Evolutionary conservation across 2,329 filamentous ascomycete genomes (phyloP).

Genomic region (Aspergillus calidoustus): DNA sequence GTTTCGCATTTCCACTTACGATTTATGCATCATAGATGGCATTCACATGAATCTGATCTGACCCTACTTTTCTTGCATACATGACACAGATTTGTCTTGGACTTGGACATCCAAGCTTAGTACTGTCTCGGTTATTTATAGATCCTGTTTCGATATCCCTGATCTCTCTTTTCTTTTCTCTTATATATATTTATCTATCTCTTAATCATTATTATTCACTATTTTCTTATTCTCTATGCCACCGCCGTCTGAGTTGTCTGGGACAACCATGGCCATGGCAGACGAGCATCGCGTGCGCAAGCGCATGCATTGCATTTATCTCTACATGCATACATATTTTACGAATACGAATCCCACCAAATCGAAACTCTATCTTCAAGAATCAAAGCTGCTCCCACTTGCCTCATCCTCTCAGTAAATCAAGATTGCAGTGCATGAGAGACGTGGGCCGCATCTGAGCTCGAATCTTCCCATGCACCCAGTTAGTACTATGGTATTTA

Average conservation of each 20-base stretch:
- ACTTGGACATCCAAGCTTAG: background rate
- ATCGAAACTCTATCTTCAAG: background rate
- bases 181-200: constrained; percentile 8
- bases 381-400: background rate
- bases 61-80: background rate
- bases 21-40: constrained; percentile 22
- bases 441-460: background rate
- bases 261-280: background rate
- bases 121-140: constrained; percentile 4
- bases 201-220: constrained; percentile 2
- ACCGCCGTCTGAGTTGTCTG: constrained; percentile 1
- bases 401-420: background rate
- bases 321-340: background rate
- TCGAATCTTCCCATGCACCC: background rate
- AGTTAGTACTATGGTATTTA: too few species aligned
- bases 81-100: background rate
- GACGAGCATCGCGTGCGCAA: background rate
- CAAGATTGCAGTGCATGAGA: background rate
- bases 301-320: background rate
- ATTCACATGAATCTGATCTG: constrained; percentile 1
- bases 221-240: background rate
- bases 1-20: constrained; percentile 16
- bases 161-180: background rate
- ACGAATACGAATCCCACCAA: background rate
- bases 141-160: constrained; percentile 1